Conservation (phyloP, 1,284 basidiomycete species). For the Flammula alnicola region DNA sequence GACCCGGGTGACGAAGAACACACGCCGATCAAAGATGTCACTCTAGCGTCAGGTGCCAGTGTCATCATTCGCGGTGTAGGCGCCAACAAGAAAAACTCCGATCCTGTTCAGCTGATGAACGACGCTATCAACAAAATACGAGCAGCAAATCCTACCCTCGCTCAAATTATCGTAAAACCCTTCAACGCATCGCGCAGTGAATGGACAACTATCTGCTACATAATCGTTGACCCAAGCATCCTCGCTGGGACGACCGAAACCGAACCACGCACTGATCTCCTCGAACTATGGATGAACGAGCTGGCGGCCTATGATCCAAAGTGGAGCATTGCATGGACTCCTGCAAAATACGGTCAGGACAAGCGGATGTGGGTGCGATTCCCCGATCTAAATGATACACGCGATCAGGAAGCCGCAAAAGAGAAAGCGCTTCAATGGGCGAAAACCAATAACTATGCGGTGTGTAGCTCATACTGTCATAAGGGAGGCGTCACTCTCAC, state of each 20-base stretch:
- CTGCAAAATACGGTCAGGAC: constrained; percentile 7
- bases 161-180: constrained; percentile 5
- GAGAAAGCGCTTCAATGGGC: constrained; percentile 7
- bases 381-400: not conserved
- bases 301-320: not conserved
- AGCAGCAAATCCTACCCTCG: not conserved
- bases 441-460: not conserved
- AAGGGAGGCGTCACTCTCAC: constrained; percentile 9
- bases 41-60: too few relatives aligned
- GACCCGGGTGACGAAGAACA: too few relatives aligned
- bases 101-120: constrained; percentile 2
- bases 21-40: too few relatives aligned
- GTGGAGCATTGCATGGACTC: constrained; percentile 15
- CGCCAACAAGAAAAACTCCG: constrained; percentile 2
- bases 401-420: not conserved
- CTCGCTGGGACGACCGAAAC: not conserved
- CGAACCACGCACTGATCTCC: constrained; percentile 15
- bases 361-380: constrained; percentile 16
- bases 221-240: constrained; percentile 4
- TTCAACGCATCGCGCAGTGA: not conserved
- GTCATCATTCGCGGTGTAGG: constrained; percentile 14
- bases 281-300: constrained; percentile 3
- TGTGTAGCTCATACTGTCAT: constrained; percentile 6
- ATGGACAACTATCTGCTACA: constrained; percentile 10
- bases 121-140: not conserved